Evolutionary conservation across 2,329 filamentous ascomycete species (phyloP).

Genomic region (Grosmannia serpens): DNA sequence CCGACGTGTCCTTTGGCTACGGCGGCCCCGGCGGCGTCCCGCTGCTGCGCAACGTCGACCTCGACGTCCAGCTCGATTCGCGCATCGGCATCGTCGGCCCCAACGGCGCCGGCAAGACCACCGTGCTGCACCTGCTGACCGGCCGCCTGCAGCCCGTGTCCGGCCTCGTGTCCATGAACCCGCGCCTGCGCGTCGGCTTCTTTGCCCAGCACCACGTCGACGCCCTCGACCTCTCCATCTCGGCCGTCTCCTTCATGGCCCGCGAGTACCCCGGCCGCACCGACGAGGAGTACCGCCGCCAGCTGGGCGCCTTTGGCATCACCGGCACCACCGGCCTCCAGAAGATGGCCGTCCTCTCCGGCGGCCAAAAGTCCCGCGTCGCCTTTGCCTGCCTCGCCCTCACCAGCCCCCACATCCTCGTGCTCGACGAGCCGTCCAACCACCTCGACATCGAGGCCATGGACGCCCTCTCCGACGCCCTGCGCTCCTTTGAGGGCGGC

Average conservation of each 20-base stretch:
- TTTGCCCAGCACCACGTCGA: slow-evolving; percentile 99
- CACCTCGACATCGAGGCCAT: slow-evolving; percentile 98
- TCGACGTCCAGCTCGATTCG: slow-evolving; percentile 95
- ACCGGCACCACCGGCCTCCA: slow-evolving; percentile 95
- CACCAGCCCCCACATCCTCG: slow-evolving; percentile 90
- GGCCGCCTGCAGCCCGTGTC: slow-evolving; percentile 65
- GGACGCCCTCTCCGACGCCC: slow-evolving; percentile 80
- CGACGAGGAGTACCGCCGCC: slow-evolving; percentile 93
- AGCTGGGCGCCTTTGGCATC: slow-evolving; percentile 79
- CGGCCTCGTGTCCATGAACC: slow-evolving; percentile 79
- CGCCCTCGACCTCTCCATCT: slow-evolving; percentile 77
- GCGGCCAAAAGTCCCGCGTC: slow-evolving; percentile 96
- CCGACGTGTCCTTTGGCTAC: slow-evolving; percentile 84
- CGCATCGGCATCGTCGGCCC: slow-evolving; percentile 98
- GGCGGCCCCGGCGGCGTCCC: slow-evolving; percentile 63
- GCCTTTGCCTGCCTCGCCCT: slow-evolving; percentile 94
- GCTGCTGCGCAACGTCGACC: slow-evolving; percentile 74
- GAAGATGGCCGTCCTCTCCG: slow-evolving; percentile 87
- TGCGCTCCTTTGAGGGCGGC: slow-evolving; percentile 81
- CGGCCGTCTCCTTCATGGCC: slow-evolving; percentile 92
- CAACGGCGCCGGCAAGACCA: slow-evolving; percentile 98
- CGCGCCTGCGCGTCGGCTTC: slow-evolving; percentile 83
- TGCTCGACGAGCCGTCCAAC: slow-evolving; percentile 97
- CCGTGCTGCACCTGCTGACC: slow-evolving; percentile 93
- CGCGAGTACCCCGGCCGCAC: slow-evolving; percentile 80